Base-by-base conservation (phyloP, 306 rosid species). In the Medicago lupulina region DNA sequence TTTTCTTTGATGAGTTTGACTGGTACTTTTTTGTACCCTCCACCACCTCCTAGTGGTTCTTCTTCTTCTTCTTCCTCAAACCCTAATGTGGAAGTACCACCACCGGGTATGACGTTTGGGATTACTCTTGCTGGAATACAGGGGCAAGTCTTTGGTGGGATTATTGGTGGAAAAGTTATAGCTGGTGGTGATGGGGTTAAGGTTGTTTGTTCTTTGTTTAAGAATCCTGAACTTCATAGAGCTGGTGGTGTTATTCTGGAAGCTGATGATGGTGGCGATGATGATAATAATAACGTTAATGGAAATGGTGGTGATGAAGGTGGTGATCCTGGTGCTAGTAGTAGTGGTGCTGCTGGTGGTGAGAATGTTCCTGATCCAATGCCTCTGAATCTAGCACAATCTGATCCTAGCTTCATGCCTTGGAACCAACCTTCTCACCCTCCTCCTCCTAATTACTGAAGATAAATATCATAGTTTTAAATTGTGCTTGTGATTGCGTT, bases 81-180 rank as follows among this genome's bases (percentile, higher is more conserved):
- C 10, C 12, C 23, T 28, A 28, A 28, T n/a, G 18, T 51, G 4
- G 63, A 58, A 11, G 0, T n/a, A 14, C 0, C 40, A 11, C 12
- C 57, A 10, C 6, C 67, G 1, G 9, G 17, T 10, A 71, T 70
- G 2, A 84, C 64, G 0, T 91, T 88, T 41, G 85, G 71, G 0
- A 62, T 88, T 0, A 82, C 84, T 9, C 83, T 92, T 13, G 81
- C 81, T 0, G 97, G 92, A 0, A 16, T 73, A 0, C 89, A 90
- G 50, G 97, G 96, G 1, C 90, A 92, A 39, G 73, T 90, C 2
- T 88, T 87, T n/a, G 93, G 97, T 14, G 97, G 97, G 3, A 70
- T 88, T 8, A 69, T 92, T 0, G 91, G 86, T 1, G 96, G 92
- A 31, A 67, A 80, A 38, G 76, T 90, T 2, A 46, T 82, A 0